Evolutionary conservation across 164 flowering plant species (phyloP).

Genomic region (Vitis labrusca): DNA sequence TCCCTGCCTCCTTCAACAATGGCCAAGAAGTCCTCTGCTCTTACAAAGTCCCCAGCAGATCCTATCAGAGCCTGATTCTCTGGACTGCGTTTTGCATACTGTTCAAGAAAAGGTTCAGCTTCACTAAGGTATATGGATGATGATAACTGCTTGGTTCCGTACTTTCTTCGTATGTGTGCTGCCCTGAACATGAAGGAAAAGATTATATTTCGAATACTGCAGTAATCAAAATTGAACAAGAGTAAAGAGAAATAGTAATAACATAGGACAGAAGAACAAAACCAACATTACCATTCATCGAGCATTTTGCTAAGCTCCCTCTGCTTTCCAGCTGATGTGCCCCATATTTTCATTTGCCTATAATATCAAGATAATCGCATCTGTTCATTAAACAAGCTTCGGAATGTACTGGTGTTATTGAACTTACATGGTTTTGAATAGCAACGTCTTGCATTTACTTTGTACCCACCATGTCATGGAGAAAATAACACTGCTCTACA

Average conservation of each 20-base stretch:
- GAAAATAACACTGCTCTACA: too few relatives aligned
- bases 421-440: too few relatives aligned
- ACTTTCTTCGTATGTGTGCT: conserved; percentile 67
- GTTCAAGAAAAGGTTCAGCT: conserved; percentile 95
- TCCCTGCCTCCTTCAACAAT: conserved; percentile 72
- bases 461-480: too few relatives aligned
- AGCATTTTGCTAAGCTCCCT: conserved; percentile 86
- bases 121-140: conserved; percentile 81
- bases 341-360: conserved; percentile 96
- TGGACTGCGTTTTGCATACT: conserved; percentile 84
- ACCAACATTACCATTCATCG: conserved; percentile 85
- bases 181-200: conserved; percentile 54
- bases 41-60: conserved; percentile 82
- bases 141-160: conserved; percentile 65
- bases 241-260: neutral
- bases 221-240: neutral
- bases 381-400: neutral
- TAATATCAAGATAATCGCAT: conserved; percentile 6
- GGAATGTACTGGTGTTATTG: neutral
- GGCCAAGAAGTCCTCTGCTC: conserved; percentile 84
- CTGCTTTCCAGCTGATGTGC: conserved; percentile 80
- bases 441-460: too few relatives aligned
- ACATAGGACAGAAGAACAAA: neutral
- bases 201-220: neutral
- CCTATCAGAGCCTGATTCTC: conserved; percentile 80